These are phyloP conservation scores for Candida awuae DNA, from an alignment of 805 yeast species.

Conservation along the genomic window DNA sequence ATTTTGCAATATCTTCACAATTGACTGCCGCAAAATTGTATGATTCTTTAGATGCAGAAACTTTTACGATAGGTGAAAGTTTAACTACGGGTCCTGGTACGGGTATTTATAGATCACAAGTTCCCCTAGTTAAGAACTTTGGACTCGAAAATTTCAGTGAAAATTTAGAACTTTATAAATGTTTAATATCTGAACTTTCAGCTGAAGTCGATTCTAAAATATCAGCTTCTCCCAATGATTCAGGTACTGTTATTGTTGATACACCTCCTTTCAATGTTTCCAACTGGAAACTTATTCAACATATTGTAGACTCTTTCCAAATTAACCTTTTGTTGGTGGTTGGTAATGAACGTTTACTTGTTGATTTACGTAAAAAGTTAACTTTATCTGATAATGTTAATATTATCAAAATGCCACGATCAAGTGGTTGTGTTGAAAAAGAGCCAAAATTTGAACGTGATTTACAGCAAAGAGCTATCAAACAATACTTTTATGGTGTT, in stretches of 20 bases:
- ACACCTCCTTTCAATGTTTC: conserved; percentile 57
- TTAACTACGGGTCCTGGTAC: conserved; percentile 74
- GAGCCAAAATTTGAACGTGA: conserved; percentile 65
- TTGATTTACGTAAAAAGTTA: conserved; percentile 52
- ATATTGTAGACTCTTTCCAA: conserved; percentile 50
- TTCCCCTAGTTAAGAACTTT: conserved; percentile 75
- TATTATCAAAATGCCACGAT: conserved; percentile 55
- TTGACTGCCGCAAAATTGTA: conserved; percentile 77
- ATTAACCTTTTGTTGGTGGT: conserved; percentile 55
- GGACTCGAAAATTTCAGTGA: conserved; percentile 58
- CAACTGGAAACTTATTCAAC: conserved; percentile 45
- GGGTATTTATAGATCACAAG: conserved; percentile 72
- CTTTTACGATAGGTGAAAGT: conserved; percentile 66
- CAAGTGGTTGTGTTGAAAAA: conserved; percentile 70
- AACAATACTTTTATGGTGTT: conserved; percentile 86
- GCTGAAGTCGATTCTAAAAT: conserved; percentile 9
- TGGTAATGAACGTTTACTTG: conserved; percentile 65
- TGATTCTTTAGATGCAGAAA: conserved; percentile 70
- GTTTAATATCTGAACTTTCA: conserved; percentile 23
- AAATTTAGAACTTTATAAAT: conserved; percentile 49
- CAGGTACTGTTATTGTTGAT: conserved; percentile 57
- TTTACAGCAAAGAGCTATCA: conserved; percentile 66
- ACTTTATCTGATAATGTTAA: conserved; percentile 27
- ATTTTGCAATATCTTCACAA: conserved; percentile 63
- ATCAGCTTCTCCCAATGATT: conserved; percentile 5